A percentile compares a stretch with the other conserved stretches of the same genome.
phyloP scores from a whole-genome alignment of 345 rosid genomes.

The Abelmoschus esculentus region DNA sequence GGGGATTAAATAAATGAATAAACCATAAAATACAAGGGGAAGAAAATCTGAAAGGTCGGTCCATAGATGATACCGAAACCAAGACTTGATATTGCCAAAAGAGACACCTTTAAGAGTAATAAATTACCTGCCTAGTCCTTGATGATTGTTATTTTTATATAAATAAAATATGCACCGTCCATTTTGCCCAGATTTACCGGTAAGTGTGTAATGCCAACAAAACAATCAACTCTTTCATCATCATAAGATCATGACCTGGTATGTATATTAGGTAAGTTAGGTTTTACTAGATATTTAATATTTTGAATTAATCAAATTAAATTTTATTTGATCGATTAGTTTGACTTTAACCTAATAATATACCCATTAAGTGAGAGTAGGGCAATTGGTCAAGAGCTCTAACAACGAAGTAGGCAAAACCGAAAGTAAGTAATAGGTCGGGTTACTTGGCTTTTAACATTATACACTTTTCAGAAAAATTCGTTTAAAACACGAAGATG shows the following conservation, averaged over 20 bases:
- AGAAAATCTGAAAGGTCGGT: background rate
- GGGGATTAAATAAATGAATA: too few species aligned
- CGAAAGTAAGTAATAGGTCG: background rate
- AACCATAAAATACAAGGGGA: too few species aligned
- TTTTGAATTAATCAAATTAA: too few species aligned
- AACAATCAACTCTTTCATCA: background rate
- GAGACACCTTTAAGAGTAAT: background rate
- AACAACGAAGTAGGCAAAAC: background rate
- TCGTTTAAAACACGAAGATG: too few species aligned
- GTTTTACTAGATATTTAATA: too few species aligned
- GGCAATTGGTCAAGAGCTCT: background rate
- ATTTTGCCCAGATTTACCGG: background rate
- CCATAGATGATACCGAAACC: background rate
- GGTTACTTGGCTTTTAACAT: background rate
- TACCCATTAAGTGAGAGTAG: background rate
- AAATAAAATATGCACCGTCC: background rate
- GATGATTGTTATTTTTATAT: background rate
- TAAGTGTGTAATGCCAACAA: background rate
- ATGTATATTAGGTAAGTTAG: background rate
- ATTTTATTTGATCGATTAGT: too few species aligned
- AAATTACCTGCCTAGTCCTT: background rate
- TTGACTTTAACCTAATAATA: too few species aligned
- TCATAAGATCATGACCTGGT: background rate
- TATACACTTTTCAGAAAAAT: background rate
- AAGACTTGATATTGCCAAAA: background rate